Evolutionary conservation across 2,329 filamentous ascomycete species (phyloP), one percentile per base, ranked within the genome.

Genomic region (Cercospora zeina): DNA sequence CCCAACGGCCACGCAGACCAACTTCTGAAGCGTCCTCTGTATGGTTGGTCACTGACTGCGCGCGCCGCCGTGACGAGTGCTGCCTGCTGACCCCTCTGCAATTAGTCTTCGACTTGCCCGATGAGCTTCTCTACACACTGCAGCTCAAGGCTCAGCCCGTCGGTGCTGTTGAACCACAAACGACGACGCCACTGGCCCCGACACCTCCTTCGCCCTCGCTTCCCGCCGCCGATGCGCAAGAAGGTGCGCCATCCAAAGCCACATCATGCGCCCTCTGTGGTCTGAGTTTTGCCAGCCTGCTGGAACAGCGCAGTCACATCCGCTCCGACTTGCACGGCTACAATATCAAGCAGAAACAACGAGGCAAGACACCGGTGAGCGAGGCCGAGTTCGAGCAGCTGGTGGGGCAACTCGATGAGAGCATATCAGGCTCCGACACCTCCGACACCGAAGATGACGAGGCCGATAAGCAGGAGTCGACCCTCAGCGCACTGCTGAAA

Each of bases 301-400:
- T 87, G 64, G 93, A 97, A 65, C 93, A 97, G 74, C 85, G 91
- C 64, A 84, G 86, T 62, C 95, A 99, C 77, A 87, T 91, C 62
- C 89, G 90, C 70, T 96, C 93, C 9, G 95, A 99, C 72, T 82
- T 96, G 54, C 95, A 99, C 75, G 85, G 89, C 67, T 99, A 97
- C 78, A 99, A 99, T 74, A 78, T 97, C 64, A 97, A 96, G 77
- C 90, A 93, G 74, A 96, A 91, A 79, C 79, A 96, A 61, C 87
- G 91, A 51, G 90, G 90, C 0, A 82, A 83, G 62, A 83, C 82
- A 9, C 77, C 90, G 0, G 88, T 97, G 1, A 85, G 86, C 1
- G 95, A 99, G 72, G 75, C 73, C 7, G 92, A 96, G 34, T 99
- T 99, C 68, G 90, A 95, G 74, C 90, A 88, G 73, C 82, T 97